These are phyloP conservation scores for Debaryomyces nepalensis DNA, from an alignment of 1,139 yeast genomes.

Conservation along the genomic window DNA sequence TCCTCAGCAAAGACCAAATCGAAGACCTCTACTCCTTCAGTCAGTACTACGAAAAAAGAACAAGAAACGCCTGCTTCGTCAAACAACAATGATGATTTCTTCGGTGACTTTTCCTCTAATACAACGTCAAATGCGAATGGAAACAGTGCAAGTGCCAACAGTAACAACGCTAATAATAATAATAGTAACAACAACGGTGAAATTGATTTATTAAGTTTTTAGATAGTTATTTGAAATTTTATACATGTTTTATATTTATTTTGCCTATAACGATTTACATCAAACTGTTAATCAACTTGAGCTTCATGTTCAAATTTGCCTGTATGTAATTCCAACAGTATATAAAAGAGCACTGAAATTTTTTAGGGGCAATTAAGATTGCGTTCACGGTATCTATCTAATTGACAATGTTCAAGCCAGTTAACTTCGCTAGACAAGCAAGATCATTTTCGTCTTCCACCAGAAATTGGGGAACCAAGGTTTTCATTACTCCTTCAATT, in stretches of 20 bases:
- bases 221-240: slow-evolving; percentile 14
- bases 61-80: slow-evolving; percentile 11
- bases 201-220: slow-evolving; percentile 40
- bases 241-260: slow-evolving; percentile 10
- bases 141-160: slow-evolving; percentile 15
- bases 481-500: slow-evolving; percentile 42
- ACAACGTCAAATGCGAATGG: slow-evolving; percentile 14
- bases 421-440: slow-evolving; percentile 15
- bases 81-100: slow-evolving; percentile 25
- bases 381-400: neutral
- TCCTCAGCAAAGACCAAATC: slow-evolving; percentile 64
- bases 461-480: slow-evolving; percentile 39
- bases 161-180: slow-evolving; percentile 17
- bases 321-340: neutral
- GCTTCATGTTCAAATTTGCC: slow-evolving; percentile 2
- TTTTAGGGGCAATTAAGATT: neutral
- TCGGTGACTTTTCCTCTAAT: slow-evolving; percentile 28
- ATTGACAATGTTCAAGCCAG: slow-evolving; percentile 11
- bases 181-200: slow-evolving; percentile 28
- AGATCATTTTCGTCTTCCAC: slow-evolving; percentile 39
- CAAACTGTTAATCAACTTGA: too few species aligned
- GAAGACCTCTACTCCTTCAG: slow-evolving; percentile 20
- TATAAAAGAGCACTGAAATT: slow-evolving; percentile 3
- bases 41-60: slow-evolving; percentile 13
- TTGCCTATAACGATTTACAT: too few species aligned